Evolutionary conservation across 2,329 filamentous ascomycete species (phyloP), one percentile per base, ranked within the genome.

Genomic region (Trichocomaceae sp.): DNA sequence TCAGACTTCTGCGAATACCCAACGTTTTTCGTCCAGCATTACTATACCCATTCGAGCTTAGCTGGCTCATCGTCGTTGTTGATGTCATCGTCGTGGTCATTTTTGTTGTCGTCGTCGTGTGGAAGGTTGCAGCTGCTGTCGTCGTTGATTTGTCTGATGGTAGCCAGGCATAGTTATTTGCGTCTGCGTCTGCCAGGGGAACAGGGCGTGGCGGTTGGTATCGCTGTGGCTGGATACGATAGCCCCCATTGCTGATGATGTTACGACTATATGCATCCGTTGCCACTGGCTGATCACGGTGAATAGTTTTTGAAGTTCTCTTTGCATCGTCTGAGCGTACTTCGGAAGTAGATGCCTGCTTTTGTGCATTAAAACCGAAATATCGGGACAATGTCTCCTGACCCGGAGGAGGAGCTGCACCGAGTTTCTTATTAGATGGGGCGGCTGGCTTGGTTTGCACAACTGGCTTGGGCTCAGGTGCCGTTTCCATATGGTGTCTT

Each of bases 341-440:
- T 22, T 17, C 19, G 12, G 29, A 15, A 23, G 19, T 31, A 12
- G 41, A n/a, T 33, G 39, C 15, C 8, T 62, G 60, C 46, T 60
- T 48, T n/a, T 58, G n/a, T 52, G 22, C 29, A 35, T 55, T 22
- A 63, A 59, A 68, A 15, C 66, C 66, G 60, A 82, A 82, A 66
- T 82, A 83, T 55, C 66, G 75, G 3, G 76, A 74, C 46, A 83
- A 79, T 48, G 68, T 77, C 23, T 76, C 77, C 63, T 83, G 79
- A 1, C 73, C 75, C 57, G 74, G 69, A 39, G 74, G 69, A 39
- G 49, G 20, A 26, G 54, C 45, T 4, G 39, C 10, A 20, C 63
- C 48, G 17, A 12, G 15, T 20, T 46, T 57, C 13, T 61, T 65
- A 69, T 63, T 57, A 2, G 47, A 44, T 20, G 44, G 22, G 23